Base-by-base conservation (phyloP, 2,329 filamentous ascomycete species). In the Pseudopithomyces chartarum region DNA sequence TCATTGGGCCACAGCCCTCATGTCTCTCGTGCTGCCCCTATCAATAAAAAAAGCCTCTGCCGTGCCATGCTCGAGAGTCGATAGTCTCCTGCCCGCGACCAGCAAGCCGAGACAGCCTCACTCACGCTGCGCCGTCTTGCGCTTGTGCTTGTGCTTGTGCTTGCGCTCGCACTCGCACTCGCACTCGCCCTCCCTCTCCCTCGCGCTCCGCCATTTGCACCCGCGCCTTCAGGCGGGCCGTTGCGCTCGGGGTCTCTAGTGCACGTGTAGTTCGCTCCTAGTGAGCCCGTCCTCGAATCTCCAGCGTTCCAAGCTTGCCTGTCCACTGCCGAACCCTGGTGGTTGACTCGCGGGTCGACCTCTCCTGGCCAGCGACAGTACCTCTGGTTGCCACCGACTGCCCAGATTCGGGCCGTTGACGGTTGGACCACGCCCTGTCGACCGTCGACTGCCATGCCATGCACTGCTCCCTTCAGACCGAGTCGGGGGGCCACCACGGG, bases 1-100 rank as follows among this genome's bases (percentile, higher is more conserved):
- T 50, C 34, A 50, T 50, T 50, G 44, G 53, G 43, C 44, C 7
- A 23, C 34, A 49, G 45, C 40, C 43, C 40, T 47, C 52, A 53
- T 55, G 56, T 61, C 54, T 61, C 57, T 57, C 40, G 33, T 45
- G 23, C 54, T 49, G 56, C 61, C 58, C 58, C 58, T 57, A 61
- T 58, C 55, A 58, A 58, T 58, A 58, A 55, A 61, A 58, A 55
- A 61, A 58, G 56, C 48, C 57, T 54, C 52, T 36, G 34, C 50
- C 44, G 44, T 40, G 43, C 55, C 54, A 39, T 56, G 38, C 12
- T 55, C 43, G 11, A 40, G 36, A 50, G 44, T 56, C 38, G 34
- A n/a, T n/a, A n/a, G n/a, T n/a, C n/a, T n/a, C n/a, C n/a, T 47
- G 48, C 47, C 48, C 45, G 17, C 47, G 6, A 29, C 23, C 34